Conservation (phyloP, 345 rosid genomes). For the Excoecaria agallocha region DNA sequence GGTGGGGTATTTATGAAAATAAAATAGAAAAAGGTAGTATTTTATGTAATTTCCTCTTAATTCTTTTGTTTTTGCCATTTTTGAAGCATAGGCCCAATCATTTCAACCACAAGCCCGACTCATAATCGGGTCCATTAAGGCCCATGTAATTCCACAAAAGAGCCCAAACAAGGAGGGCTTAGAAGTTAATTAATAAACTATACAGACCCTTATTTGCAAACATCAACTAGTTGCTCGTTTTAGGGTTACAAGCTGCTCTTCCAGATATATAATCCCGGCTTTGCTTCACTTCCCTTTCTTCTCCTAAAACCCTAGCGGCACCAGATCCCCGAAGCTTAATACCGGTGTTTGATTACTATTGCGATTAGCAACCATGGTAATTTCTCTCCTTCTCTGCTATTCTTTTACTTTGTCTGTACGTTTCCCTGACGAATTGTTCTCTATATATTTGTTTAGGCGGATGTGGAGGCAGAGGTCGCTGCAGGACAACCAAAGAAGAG, state of each 20-base stretch:
- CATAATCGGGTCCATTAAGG: neutral
- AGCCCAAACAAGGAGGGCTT: neutral
- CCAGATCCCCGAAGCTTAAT: conserved; percentile 6
- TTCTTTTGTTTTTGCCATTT: too few relatives aligned
- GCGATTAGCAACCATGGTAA: conserved; percentile 34
- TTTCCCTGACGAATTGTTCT: neutral
- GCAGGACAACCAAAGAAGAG: conserved; percentile 30
- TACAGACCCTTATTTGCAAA: neutral
- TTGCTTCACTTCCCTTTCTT: too few relatives aligned
- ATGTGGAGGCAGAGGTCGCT: conserved; percentile 44
- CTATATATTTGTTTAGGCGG: conserved; percentile 25
- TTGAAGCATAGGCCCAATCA: too few relatives aligned
- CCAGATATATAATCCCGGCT: neutral
- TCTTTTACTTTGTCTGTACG: neutral
- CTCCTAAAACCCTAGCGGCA: conserved; percentile 34
- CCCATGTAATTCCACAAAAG: neutral
- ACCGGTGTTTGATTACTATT: neutral
- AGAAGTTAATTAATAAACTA: neutral
- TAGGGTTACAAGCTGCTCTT: conserved; percentile 17
- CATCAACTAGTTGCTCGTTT: neutral
- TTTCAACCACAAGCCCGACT: neutral
- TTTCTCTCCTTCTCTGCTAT: neutral
- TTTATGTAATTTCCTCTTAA: too few relatives aligned
- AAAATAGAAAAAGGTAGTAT: too few relatives aligned
- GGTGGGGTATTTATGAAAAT: too few relatives aligned